Evolutionary conservation across 805 yeast genomes (phyloP).

Genomic region (Henningerozyma blattae): DNA sequence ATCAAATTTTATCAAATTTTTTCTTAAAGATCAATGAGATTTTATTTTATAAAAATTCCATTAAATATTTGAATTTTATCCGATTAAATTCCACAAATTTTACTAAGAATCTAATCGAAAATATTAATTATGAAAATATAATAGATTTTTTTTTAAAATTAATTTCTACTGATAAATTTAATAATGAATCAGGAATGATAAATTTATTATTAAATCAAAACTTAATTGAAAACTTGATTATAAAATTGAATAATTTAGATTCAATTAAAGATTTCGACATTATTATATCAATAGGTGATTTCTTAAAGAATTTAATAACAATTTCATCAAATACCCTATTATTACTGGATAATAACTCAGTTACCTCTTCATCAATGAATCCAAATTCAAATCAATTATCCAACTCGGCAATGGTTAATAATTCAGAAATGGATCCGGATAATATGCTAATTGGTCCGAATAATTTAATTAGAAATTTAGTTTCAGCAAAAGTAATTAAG

Average conservation of each 20-base stretch:
- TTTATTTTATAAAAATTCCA: constrained; percentile 62
- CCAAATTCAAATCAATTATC: background rate
- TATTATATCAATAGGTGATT: constrained; percentile 69
- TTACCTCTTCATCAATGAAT: background rate
- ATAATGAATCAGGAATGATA: constrained; percentile 78
- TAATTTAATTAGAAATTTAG: constrained; percentile 75
- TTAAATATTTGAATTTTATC: constrained; percentile 19
- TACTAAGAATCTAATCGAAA: background rate
- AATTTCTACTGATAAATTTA: constrained; percentile 85
- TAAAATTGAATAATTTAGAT: constrained; percentile 48
- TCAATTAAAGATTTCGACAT: constrained; percentile 61
- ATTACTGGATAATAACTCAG: constrained; percentile 10
- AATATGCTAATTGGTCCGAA: constrained; percentile 86
- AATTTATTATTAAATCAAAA: constrained; percentile 65
- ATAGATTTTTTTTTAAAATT: constrained; percentile 85
- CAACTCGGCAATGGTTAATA: background rate
- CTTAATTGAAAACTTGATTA: constrained; percentile 58
- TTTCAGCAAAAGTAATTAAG: constrained; percentile 50
- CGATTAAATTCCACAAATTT: background rate
- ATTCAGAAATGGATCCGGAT: background rate
- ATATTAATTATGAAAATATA: constrained; percentile 33
- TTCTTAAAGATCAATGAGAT: constrained; percentile 83
- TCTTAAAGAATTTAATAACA: constrained; percentile 82
- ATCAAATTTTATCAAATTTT: constrained; percentile 54
- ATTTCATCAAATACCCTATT: constrained; percentile 93